Base-by-base conservation (phyloP, 2,329 filamentous ascomycete genomes). In the Hymenoscyphus linearis region DNA sequence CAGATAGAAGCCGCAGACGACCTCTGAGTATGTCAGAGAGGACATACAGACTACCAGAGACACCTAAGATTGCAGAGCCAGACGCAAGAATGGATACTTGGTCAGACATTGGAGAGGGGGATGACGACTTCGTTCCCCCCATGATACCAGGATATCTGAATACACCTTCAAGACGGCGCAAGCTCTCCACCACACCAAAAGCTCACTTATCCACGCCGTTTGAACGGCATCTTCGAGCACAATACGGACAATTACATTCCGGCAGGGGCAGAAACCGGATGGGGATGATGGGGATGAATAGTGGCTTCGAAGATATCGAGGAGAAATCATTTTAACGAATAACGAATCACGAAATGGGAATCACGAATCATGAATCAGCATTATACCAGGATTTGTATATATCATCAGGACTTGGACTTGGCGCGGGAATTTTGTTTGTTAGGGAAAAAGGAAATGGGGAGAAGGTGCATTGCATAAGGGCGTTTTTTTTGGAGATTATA, bases 141-240 rank as follows among this genome's bases (percentile, higher is more conserved):
- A 65, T 67, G 25, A 63, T 63, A 35, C 66, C 61, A 18, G 66
- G 65, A 37, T 67, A 67, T 58, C 58, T 67, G 36, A 63, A 55
- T 37, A 67, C 66, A 13, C 65, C 65, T 26, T 80, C 78, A 56
- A 76, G 78, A 74, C 79, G 77, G 2, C 66, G 68, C 53, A 66
- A 69, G 54, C 76, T 79, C 3, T 71, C 78, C 9, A 80, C 77
- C 3, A 80, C 77, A 4, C 78, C 78, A 3, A 72, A 73, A 59
- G 76, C 72, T 16, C 76, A 77, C 14, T 68, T 79, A 6, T 76
- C 78, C 6, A 76, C 75, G 0, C 75, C 78, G n/a, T 71, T 79
- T n/a, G 75, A 77, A 61, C 68, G 71, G 27, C 72, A 75, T 37
- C 67, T 75, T 2, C 70, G 72, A 47, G 69, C 67, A 52, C 67